These are phyloP conservation scores for Hibiscus mutabilis DNA, from an alignment of 345 rosid genomes.

Conservation along the genomic window DNA sequence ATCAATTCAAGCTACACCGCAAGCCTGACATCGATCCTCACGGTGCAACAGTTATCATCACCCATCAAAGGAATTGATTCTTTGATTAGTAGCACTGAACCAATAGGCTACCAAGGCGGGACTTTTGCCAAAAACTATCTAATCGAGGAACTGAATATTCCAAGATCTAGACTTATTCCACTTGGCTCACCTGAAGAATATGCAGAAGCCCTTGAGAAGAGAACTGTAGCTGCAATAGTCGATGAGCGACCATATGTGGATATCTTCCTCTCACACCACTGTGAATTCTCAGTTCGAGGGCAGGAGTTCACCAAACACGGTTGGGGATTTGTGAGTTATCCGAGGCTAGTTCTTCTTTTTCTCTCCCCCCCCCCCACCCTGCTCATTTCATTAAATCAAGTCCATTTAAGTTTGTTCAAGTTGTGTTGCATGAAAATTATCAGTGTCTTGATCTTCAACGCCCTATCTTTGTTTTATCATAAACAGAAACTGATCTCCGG, in stretches of 20 bases:
- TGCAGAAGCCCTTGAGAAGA: conserved; percentile 51
- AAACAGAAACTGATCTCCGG: not conserved
- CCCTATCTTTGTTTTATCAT: not conserved
- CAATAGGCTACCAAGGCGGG: conserved; percentile 73
- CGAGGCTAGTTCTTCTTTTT: not conserved
- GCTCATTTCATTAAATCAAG: too few relatives aligned
- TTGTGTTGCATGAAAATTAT: not conserved
- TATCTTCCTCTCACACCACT: conserved; percentile 63
- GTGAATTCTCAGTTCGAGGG: conserved; percentile 70
- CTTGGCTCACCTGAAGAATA: conserved; percentile 83
- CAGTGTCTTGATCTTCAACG: not conserved
- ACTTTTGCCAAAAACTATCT: conserved; percentile 76
- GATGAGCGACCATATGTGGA: conserved; percentile 74
- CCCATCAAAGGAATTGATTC: conserved; percentile 82
- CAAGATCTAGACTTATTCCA: conserved; percentile 64
- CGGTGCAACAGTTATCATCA: conserved; percentile 79
- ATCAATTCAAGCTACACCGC: conserved; percentile 87
- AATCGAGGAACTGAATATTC: conserved; percentile 60
- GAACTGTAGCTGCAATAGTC: conserved; percentile 71
- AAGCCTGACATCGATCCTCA: conserved; percentile 48
- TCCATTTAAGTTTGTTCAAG: not conserved
- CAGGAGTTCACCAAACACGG: conserved; percentile 76
- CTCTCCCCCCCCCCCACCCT: too few relatives aligned
- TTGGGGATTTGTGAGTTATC: conserved; percentile 93
- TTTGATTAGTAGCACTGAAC: conserved; percentile 41